Conservation (phyloP, 2,329 filamentous ascomycete species). For the Trichoderma gracile region DNA sequence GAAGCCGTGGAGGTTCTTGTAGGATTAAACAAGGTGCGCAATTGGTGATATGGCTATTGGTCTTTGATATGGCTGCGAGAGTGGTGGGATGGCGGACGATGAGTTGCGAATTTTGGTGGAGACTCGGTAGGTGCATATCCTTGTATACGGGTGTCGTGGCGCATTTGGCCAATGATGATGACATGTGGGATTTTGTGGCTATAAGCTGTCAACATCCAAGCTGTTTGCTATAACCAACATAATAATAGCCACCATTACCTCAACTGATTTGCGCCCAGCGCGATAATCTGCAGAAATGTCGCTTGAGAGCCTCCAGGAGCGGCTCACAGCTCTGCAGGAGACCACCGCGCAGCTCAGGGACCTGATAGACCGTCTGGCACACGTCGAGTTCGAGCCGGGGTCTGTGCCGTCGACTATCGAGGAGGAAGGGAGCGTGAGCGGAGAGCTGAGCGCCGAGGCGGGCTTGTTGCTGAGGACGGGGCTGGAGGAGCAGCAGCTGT, state of each 20-base stretch:
- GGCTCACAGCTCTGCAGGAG: conserved; percentile 61
- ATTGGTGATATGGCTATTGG: neutral
- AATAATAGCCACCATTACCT: neutral
- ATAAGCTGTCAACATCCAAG: conserved; percentile 1
- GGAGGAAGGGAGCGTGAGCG: conserved; percentile 56
- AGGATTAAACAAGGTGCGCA: too few species aligned
- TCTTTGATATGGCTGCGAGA: neutral
- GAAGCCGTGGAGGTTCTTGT: too few species aligned
- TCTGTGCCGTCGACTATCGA: conserved; percentile 53
- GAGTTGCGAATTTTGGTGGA: conserved; percentile 23
- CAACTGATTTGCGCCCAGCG: neutral
- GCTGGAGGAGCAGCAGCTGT: conserved; percentile 79
- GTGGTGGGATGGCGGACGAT: conserved; percentile 1
- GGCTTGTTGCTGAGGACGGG: conserved; percentile 73
- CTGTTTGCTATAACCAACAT: too few species aligned
- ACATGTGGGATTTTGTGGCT: conserved; percentile 15
- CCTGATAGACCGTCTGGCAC: conserved; percentile 60
- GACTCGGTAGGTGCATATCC: conserved; percentile 26
- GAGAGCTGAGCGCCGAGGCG: conserved; percentile 80
- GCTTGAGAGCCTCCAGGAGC: conserved; percentile 62
- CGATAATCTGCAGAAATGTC: conserved; percentile 46
- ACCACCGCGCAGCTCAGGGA: conserved; percentile 58
- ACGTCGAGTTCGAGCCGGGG: conserved; percentile 59
- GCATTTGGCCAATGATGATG: conserved; percentile 17
- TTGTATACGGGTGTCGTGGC: conserved; percentile 18